phyloP scores from a whole-genome alignment of 164 flowering plant genomes.

The Vitis riparia region DNA sequence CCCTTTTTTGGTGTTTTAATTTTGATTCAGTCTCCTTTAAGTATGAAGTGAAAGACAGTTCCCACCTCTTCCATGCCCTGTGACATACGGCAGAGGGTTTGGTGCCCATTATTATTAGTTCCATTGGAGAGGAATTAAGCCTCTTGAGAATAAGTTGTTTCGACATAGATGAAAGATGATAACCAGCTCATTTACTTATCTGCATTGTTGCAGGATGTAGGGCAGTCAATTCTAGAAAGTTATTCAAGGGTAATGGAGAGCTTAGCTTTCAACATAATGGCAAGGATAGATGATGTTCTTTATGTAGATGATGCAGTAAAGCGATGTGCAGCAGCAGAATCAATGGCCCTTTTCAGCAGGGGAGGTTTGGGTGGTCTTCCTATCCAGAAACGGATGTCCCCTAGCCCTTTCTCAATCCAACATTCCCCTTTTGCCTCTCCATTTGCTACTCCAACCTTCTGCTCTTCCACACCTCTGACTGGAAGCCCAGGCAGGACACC shows the following conservation, averaged over 20 bases:
- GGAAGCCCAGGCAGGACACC: constrained; percentile 49
- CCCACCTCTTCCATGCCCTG: no score
- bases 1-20: no score
- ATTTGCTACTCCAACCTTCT: constrained; percentile 61
- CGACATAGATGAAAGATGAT: neutral
- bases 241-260: constrained; percentile 82
- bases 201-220: constrained; percentile 56
- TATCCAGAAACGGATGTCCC: constrained; percentile 57
- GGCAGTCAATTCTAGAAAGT: constrained; percentile 77
- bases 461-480: constrained; percentile 43
- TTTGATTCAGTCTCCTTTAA: no score
- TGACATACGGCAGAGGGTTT: no score
- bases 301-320: constrained; percentile 57
- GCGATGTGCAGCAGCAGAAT: constrained; percentile 43
- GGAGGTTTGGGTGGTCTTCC: constrained; percentile 56
- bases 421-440: constrained; percentile 59
- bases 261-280: constrained; percentile 72
- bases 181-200: neutral
- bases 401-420: constrained; percentile 60
- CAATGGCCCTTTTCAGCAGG: constrained; percentile 45
- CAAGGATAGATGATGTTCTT: constrained; percentile 67
- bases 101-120: no score
- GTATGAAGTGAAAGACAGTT: no score
- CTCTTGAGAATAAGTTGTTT: no score
- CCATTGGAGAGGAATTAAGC: no score